phyloP scores from a whole-genome alignment of 1,139 yeast species.

The Yamadazyma triangularis region DNA sequence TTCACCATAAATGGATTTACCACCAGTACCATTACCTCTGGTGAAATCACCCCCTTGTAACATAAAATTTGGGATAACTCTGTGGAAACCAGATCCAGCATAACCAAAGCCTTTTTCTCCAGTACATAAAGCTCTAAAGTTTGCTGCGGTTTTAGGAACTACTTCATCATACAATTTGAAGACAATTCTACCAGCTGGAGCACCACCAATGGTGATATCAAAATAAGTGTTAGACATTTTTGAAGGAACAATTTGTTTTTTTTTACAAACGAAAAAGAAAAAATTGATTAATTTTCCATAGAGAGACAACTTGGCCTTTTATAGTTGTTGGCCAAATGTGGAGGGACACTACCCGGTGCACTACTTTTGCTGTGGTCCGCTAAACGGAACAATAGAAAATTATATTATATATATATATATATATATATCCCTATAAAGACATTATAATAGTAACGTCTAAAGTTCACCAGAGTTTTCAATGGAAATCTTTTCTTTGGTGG shows the following conservation, averaged over 20 bases:
- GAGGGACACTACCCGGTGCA: too few relatives aligned
- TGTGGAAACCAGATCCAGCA: constrained; percentile 91
- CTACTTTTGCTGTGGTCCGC: too few relatives aligned
- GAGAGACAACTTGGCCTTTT: too few relatives aligned
- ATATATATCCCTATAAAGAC: too few relatives aligned
- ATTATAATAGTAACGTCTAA: too few relatives aligned
- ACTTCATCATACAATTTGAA: constrained; percentile 82
- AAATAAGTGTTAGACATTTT: constrained; percentile 65
- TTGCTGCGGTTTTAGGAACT: constrained; percentile 97
- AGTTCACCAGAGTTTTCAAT: constrained; percentile 86
- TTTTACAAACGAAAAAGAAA: background rate
- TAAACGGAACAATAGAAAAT: too few relatives aligned
- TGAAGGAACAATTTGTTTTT: background rate
- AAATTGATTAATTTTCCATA: too few relatives aligned
- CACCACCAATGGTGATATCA: constrained; percentile 68
- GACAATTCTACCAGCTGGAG: constrained; percentile 29
- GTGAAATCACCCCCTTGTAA: constrained; percentile 99
- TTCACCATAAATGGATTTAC: constrained; percentile 96
- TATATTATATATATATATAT: too few relatives aligned
- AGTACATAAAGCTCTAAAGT: constrained; percentile 94
- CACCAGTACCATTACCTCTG: constrained; percentile 93
- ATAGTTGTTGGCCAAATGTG: too few relatives aligned
- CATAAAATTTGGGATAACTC: constrained; percentile 98
- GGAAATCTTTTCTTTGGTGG: constrained; percentile 71
- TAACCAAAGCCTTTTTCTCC: constrained; percentile 98